A percentile compares a stretch with the other conserved stretches of the same genome.
These are phyloP conservation scores for Ogataea henricii DNA, from an alignment of 805 yeast genomes.

Conservation along the genomic window DNA sequence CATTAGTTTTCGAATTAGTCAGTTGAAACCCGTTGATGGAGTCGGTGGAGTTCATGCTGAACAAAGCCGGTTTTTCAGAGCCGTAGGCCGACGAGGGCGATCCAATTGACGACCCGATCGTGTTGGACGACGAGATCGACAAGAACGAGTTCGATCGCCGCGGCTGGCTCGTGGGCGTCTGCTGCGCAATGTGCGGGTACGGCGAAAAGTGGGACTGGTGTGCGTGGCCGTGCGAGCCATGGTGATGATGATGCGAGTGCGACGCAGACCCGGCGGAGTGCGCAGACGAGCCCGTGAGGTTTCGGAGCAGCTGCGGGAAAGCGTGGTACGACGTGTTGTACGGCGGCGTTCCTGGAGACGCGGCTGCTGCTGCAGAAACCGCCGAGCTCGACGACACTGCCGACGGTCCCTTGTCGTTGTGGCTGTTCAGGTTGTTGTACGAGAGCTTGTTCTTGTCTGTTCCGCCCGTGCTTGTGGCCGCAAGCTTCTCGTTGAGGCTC, in stretches of 20 bases:
- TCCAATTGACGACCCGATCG: slow-evolving; percentile 25
- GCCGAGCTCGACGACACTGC: neutral
- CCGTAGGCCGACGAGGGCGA: slow-evolving; percentile 25
- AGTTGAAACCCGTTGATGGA: slow-evolving; percentile 29
- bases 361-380: neutral
- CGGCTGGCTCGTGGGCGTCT: slow-evolving; percentile 12
- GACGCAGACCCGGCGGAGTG: slow-evolving; percentile 25
- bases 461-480: slow-evolving; percentile 15
- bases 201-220: slow-evolving; percentile 31
- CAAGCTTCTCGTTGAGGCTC: slow-evolving; percentile 15
- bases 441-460: slow-evolving; percentile 19
- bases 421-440: slow-evolving; percentile 25
- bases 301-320: slow-evolving; percentile 21
- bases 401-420: slow-evolving; percentile 16
- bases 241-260: slow-evolving; percentile 22
- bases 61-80: slow-evolving; percentile 30
- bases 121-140: slow-evolving; percentile 30
- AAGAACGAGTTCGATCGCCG: slow-evolving; percentile 27
- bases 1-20: slow-evolving; percentile 35
- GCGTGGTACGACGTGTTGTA: slow-evolving; percentile 14
- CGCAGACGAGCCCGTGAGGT: slow-evolving; percentile 33
- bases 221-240: slow-evolving; percentile 26
- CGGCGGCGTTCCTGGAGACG: slow-evolving; percentile 3
- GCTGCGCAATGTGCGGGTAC: slow-evolving; percentile 24
- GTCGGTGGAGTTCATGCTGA: slow-evolving; percentile 26